Percentiles rank a stretch among this genome's conserved stretches.
phyloP scores from a whole-genome alignment of 371 early-diverging fungal genomes.

The Rhizopus delemar region DNA sequence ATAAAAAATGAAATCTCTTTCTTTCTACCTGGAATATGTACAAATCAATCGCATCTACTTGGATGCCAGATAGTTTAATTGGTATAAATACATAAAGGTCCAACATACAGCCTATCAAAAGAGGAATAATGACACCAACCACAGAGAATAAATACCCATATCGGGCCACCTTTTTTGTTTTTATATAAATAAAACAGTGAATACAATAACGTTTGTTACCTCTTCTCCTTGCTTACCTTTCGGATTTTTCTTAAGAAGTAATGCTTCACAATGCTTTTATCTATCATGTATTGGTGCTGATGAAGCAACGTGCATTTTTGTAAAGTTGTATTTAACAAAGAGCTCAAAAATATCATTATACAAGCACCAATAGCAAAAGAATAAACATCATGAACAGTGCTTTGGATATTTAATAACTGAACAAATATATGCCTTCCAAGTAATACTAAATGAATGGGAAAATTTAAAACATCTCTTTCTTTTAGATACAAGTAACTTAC shows the following conservation, averaged over 20 bases:
- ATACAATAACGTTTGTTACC: neutral
- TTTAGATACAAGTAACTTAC: conserved; percentile 38
- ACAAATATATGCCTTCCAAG: conserved; percentile 49
- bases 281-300: conserved; percentile 1
- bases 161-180: conserved; percentile 16
- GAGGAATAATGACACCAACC: conserved; percentile 48
- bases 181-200: neutral
- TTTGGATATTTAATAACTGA: conserved; percentile 19
- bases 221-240: conserved; percentile 1
- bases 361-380: conserved; percentile 33
- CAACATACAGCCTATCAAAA: conserved; percentile 43
- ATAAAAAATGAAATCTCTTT: conserved; percentile 4
- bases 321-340: conserved; percentile 13
- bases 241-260: neutral
- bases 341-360: conserved; percentile 21
- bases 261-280: conserved; percentile 1
- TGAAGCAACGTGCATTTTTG: conserved; percentile 18
- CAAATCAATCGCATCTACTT: conserved; percentile 23
- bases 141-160: conserved; percentile 28
- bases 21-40: conserved; percentile 18
- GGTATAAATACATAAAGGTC: conserved; percentile 54
- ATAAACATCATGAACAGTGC: conserved; percentile 54
- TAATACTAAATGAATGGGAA: conserved; percentile 31
- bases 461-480: neutral
- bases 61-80: conserved; percentile 20